These are phyloP conservation scores for Alternaria sp. DNA, from an alignment of 2,329 filamentous ascomycete genomes.

Conservation along the genomic window DNA sequence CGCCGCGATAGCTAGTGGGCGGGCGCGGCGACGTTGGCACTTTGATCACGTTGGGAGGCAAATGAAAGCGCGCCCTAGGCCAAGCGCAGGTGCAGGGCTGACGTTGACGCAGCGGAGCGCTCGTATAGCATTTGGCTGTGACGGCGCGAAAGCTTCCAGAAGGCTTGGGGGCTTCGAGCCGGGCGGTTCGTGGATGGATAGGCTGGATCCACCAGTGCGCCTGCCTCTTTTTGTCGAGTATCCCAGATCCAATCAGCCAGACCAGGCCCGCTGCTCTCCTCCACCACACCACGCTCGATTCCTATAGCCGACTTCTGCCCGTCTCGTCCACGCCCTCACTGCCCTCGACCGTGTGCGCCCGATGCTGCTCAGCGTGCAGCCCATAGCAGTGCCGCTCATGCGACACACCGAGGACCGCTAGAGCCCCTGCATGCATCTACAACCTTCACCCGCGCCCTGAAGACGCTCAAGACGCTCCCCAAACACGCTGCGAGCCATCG, in stretches of 20 bases:
- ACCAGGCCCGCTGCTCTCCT: conserved; percentile 17
- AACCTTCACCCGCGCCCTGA: neutral
- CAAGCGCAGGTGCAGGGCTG: conserved; percentile 3
- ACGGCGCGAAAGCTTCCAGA: conserved; percentile 20
- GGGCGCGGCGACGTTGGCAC: conserved; percentile 7
- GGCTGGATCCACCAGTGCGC: conserved; percentile 11
- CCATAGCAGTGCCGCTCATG: conserved; percentile 39
- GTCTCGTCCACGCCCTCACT: neutral
- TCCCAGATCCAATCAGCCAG: conserved; percentile 3
- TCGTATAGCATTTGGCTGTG: neutral
- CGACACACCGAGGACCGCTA: conserved; percentile 31
- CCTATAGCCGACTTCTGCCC: conserved; percentile 7
- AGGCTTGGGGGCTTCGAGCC: conserved; percentile 20
- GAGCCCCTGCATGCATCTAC: conserved; percentile 22
- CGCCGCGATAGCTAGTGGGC: neutral
- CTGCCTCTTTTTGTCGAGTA: conserved; percentile 17
- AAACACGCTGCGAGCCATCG: neutral
- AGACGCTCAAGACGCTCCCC: neutral
- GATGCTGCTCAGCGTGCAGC: conserved; percentile 40
- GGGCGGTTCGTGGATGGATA: conserved; percentile 3
- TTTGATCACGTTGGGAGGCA: neutral
- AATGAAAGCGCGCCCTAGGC: neutral
- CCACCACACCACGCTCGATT: conserved; percentile 2
- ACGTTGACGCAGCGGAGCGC: conserved; percentile 13
- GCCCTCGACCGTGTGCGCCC: conserved; percentile 19